Conservation (phyloP, 441 rosid genomes). For the Gossypium trilobum region DNA sequence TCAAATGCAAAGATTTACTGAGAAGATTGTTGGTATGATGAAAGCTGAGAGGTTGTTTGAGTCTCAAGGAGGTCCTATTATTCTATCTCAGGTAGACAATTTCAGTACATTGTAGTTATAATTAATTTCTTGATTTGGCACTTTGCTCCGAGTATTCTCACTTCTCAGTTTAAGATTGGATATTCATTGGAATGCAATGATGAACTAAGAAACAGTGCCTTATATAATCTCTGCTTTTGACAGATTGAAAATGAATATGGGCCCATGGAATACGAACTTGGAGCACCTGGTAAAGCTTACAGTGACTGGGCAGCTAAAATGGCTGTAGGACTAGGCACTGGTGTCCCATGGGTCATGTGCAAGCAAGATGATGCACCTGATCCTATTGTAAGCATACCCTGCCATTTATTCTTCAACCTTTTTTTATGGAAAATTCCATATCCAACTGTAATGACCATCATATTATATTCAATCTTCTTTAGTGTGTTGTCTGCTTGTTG, state of each 20-base stretch:
- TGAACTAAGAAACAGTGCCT: slow-evolving; percentile 14
- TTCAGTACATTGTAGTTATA: slow-evolving; percentile 9
- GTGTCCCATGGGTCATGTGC: slow-evolving; percentile 99
- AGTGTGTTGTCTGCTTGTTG: slow-evolving; percentile 18
- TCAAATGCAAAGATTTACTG: slow-evolving; percentile 77
- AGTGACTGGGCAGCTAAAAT: slow-evolving; percentile 81
- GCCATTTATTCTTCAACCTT: slow-evolving; percentile 10
- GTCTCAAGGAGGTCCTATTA: slow-evolving; percentile 93
- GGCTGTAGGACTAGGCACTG: slow-evolving; percentile 86
- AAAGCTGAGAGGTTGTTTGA: slow-evolving; percentile 75
- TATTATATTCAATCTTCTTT: slow-evolving; percentile 20
- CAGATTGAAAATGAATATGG: slow-evolving; percentile 99
- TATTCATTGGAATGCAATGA: neutral
- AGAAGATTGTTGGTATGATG: slow-evolving; percentile 89
- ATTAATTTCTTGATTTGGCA: neutral
- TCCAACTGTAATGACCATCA: slow-evolving; percentile 19
- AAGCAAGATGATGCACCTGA: slow-evolving; percentile 98
- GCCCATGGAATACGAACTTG: slow-evolving; percentile 79
- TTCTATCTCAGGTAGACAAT: slow-evolving; percentile 71
- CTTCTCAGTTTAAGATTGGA: neutral
- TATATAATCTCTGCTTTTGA: slow-evolving; percentile 20
- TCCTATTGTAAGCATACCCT: slow-evolving; percentile 54
- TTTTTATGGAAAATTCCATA: slow-evolving; percentile 13
- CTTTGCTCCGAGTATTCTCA: neutral
- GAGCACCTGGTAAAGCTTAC: slow-evolving; percentile 63